These are phyloP conservation scores for Noccaea caerulescens DNA, from an alignment of 345 rosid species.

Conservation along the genomic window DNA sequence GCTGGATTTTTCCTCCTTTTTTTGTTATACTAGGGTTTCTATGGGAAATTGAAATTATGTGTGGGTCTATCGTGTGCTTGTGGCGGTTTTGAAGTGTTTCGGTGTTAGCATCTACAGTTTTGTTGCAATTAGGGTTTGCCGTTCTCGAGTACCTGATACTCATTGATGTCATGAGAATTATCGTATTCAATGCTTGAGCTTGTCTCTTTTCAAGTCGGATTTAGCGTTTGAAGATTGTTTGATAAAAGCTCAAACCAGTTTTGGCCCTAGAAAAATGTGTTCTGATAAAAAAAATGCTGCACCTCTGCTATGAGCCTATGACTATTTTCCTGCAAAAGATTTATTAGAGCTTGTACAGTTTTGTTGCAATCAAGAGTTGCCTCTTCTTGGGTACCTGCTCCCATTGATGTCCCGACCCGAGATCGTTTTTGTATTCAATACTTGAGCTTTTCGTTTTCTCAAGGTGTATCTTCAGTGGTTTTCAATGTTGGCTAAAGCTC, in stretches of 20 bases:
- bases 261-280: constrained; percentile 4
- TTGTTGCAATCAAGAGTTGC: constrained; percentile 14
- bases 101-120: neutral
- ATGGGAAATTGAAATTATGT: neutral
- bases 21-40: constrained; percentile 30
- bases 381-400: neutral
- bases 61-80: neutral
- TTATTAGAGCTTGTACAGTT: constrained; percentile 18
- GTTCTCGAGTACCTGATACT: neutral
- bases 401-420: neutral
- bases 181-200: neutral
- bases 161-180: neutral
- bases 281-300: neutral
- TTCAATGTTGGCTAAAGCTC: neutral
- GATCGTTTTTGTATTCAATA: neutral
- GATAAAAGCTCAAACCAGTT: constrained; percentile 8
- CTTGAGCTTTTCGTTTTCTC: neutral
- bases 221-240: neutral
- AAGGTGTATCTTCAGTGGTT: constrained; percentile 8
- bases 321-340: constrained; percentile 57
- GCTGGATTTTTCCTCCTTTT: neutral
- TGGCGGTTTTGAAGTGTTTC: constrained; percentile 13
- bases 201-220: neutral
- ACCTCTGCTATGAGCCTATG: constrained; percentile 12
- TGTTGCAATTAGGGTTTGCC: constrained; percentile 28